Evolutionary conservation across 176 grass and related monocot genomes (phyloP), one percentile per base, ranked within the genome.

Genomic region (Rhynchospora tenuis): DNA sequence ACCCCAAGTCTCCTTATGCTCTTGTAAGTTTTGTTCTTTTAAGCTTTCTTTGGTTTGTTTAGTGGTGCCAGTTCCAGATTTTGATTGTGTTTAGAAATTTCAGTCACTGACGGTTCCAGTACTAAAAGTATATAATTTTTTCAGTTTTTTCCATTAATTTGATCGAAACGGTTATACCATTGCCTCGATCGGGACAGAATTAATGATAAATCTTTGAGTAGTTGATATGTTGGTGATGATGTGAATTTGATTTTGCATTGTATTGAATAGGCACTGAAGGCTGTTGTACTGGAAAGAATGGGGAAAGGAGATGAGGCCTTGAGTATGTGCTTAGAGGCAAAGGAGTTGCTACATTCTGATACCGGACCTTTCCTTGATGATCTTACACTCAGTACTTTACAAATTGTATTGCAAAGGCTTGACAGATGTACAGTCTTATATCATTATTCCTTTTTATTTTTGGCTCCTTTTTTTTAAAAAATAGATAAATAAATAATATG

Each of bases 221-320:
- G 65, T 51, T 45, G 56, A 51, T 89, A 28, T 86, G 46, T 60
- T 68, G 17, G 63, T 68, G 74, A 33, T 14, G 23, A 73, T 84
- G 48, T 58, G 78, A 43, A 57, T 54, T 45, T 74, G 66, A 48
- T 81, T 4, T 56, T 86, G 80, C 89, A 75, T 89, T 87, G 22
- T 88, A 31, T 84, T 17, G 51, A 91, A 70, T 77, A 99, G 93
- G 96, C 96, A 87, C 84, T 99, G 52, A 99, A 99, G 85, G 96
- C 91, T 82, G 90, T 99, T 90, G 91, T 91, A 86, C 89, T 99
- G 79, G 93, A 99, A 84, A 95, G 91, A 82, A 99, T 99, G 93
- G 96, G 91, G 81, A 99, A 99, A 63, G 84, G 86, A 82, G 96
- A 99, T 85, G 93, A 99, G 82, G 91, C 96, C 78, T 76, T 95